phyloP scores from a whole-genome alignment of 495 filamentous ascomycete genomes.

The Penicillium subrubescens region DNA sequence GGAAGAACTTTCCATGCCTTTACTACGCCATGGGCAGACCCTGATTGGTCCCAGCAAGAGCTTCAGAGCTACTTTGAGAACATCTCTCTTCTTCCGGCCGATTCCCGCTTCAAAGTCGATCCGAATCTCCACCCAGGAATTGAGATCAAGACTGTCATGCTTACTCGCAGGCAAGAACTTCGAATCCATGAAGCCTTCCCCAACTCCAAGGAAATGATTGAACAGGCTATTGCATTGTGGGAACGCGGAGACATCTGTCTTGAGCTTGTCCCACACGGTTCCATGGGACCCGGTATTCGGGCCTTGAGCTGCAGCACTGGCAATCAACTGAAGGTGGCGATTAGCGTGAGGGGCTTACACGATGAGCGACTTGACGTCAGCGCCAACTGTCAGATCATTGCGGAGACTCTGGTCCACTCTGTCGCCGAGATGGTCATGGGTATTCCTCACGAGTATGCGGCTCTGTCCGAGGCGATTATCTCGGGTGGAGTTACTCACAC shows the following conservation, averaged over 20 bases:
- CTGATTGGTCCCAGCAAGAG: conserved; percentile 54
- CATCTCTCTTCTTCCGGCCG: conserved; percentile 29
- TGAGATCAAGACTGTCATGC: conserved; percentile 48
- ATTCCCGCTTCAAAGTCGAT: conserved; percentile 38
- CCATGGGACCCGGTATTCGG: conserved; percentile 44
- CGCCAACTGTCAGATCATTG: conserved; percentile 51
- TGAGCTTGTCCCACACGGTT: conserved; percentile 47
- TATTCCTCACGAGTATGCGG: conserved; percentile 54
- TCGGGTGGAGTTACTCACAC: conserved; percentile 41
- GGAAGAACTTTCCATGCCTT: conserved; percentile 47
- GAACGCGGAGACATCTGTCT: conserved; percentile 44
- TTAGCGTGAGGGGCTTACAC: conserved; percentile 44
- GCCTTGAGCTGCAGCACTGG: conserved; percentile 49
- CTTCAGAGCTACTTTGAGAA: conserved; percentile 50
- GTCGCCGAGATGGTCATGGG: conserved; percentile 51
- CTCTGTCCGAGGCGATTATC: conserved; percentile 50
- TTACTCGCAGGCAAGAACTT: conserved; percentile 36
- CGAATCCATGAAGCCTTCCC: conserved; percentile 51
- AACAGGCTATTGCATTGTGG: conserved; percentile 43
- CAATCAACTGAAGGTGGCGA: conserved; percentile 39
- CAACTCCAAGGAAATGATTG: conserved; percentile 41
- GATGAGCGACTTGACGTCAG: conserved; percentile 44
- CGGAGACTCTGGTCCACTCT: conserved; percentile 58
- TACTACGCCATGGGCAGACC: conserved; percentile 47
- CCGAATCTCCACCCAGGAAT: conserved; percentile 49